A percentile compares a stretch with the other conserved stretches of the same genome.
Conservation (phyloP, 23 red algal genomes). For the Gracilariopsis chorda region DNA sequence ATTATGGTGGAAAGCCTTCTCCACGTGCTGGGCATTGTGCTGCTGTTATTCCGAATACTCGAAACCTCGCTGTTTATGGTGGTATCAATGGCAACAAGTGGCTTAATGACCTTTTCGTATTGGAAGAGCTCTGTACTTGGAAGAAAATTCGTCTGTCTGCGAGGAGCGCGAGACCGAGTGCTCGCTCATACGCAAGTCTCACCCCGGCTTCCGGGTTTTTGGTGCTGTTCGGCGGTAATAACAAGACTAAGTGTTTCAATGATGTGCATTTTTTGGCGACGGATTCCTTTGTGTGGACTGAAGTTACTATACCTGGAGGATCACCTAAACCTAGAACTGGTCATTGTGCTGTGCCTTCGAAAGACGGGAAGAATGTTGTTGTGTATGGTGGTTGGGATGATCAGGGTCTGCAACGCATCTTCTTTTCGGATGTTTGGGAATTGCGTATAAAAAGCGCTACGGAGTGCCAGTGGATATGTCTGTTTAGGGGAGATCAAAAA, state of each 20-base stretch:
- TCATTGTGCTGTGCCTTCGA: constrained; percentile 39
- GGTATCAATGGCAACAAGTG: constrained; percentile 51
- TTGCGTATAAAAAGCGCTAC: constrained; percentile 19
- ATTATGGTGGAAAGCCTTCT: neutral
- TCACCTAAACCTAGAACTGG: constrained; percentile 48
- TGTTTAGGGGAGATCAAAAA: constrained; percentile 16
- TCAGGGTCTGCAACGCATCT: constrained; percentile 42
- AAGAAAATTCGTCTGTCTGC: constrained; percentile 19
- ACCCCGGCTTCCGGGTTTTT: constrained; percentile 33
- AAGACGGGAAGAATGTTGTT: constrained; percentile 36
- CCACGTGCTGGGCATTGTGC: constrained; percentile 51
- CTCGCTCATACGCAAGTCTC: constrained; percentile 49
- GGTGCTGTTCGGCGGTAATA: constrained; percentile 52
- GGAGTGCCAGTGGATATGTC: constrained; percentile 41
- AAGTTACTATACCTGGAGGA: constrained; percentile 17
- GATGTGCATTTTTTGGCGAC: constrained; percentile 29
- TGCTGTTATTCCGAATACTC: neutral
- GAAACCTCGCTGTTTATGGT: constrained; percentile 38
- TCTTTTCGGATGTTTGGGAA: constrained; percentile 64
- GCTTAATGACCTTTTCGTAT: constrained; percentile 44
- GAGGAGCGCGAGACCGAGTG: constrained; percentile 8
- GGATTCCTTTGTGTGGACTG: neutral
- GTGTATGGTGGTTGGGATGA: constrained; percentile 67
- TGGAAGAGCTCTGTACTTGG: constrained; percentile 45
- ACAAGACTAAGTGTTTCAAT: constrained; percentile 54